Evolutionary conservation across 306 rosid species (phyloP).

Genomic region (Cucurbita argyrosperma): DNA sequence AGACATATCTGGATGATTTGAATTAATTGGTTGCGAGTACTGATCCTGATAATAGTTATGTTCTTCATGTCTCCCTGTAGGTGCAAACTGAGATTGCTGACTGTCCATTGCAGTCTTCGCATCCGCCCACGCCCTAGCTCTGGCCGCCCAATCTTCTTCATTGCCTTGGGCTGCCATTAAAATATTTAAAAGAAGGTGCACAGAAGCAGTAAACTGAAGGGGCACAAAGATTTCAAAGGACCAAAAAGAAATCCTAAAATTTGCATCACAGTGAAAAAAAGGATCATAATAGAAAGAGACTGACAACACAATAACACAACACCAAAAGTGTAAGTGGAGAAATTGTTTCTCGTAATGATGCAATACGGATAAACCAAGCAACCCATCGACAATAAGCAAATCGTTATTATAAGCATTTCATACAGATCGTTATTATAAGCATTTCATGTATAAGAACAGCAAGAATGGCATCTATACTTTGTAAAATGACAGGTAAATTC

Average conservation of each 20-base stretch:
- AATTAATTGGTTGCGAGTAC: slow-evolving; percentile 40
- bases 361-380: neutral
- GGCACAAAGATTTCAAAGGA: neutral
- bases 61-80: slow-evolving; percentile 51
- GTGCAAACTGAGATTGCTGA: slow-evolving; percentile 56
- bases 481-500: neutral
- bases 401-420: neutral
- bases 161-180: slow-evolving; percentile 21
- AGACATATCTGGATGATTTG: slow-evolving; percentile 36
- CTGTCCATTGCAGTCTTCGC: slow-evolving; percentile 58
- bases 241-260: neutral
- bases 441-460: neutral
- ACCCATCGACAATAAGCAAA: neutral
- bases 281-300: neutral
- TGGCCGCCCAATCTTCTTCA: slow-evolving; percentile 97
- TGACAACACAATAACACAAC: neutral
- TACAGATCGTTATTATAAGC: neutral
- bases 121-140: slow-evolving; percentile 97
- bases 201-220: slow-evolving; percentile 1
- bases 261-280: neutral
- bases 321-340: neutral
- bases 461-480: neutral
- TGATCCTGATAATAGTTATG: slow-evolving; percentile 63
- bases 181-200: neutral
- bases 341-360: neutral